Evolutionary conservation across 306 rosid species (phyloP).

Genomic region (Begonia peltatifolia): DNA sequence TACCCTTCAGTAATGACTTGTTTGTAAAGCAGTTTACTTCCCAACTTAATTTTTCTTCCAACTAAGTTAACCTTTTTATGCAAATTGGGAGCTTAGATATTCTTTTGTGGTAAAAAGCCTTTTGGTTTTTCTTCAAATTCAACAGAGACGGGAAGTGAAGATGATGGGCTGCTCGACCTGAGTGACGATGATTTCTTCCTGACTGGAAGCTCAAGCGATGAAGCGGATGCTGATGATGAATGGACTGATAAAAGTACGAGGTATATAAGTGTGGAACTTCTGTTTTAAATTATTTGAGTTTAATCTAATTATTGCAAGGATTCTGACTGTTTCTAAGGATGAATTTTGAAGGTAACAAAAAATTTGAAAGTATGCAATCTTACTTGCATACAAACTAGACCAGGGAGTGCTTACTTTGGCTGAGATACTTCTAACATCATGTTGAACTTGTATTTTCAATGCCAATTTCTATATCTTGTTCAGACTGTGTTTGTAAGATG

Average conservation of each 20-base stretch:
- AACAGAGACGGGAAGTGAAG: conserved; percentile 91
- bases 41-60: neutral
- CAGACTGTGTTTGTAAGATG: neutral
- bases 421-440: neutral
- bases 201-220: conserved; percentile 82
- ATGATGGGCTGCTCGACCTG: conserved; percentile 85
- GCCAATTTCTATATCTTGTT: neutral
- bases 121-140: conserved; percentile 1
- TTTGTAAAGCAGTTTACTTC: no score
- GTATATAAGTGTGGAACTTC: conserved; percentile 18
- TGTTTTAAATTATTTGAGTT: neutral
- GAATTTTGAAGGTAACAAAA: no score
- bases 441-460: conserved; percentile 2
- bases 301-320: neutral
- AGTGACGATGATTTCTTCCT: conserved; percentile 94
- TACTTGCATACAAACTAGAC: no score
- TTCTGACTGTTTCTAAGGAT: neutral
- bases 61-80: neutral
- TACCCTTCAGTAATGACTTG: no score
- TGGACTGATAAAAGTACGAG: conserved; percentile 95
- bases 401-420: no score
- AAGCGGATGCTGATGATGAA: conserved; percentile 97
- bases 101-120: no score
- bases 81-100: no score
- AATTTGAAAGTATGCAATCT: no score